phyloP scores from a whole-genome alignment of 345 rosid genomes.

The Microthlaspi erraticum region DNA sequence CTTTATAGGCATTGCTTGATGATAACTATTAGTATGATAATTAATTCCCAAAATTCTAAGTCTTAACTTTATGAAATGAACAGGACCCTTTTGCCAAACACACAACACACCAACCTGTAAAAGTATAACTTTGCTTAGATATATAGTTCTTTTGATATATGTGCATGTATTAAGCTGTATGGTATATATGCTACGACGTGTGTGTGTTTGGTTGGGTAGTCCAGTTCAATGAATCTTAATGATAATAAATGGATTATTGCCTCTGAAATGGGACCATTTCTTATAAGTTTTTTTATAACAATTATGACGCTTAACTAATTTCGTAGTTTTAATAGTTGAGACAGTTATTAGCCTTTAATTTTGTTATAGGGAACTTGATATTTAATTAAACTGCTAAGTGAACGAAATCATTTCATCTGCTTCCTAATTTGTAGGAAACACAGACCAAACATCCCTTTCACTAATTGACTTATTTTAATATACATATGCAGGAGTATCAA shows the following conservation, averaged over 20 bases:
- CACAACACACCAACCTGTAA: conserved; percentile 45
- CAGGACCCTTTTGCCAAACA: conserved; percentile 35
- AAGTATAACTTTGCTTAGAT: conserved; percentile 39
- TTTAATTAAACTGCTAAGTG: conserved; percentile 23
- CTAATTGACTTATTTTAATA: neutral
- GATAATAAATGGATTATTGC: conserved; percentile 28
- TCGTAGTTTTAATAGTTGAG: conserved; percentile 26
- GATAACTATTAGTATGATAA: neutral
- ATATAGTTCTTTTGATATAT: conserved; percentile 17
- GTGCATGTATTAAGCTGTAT: conserved; percentile 26
- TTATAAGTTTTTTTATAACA: conserved; percentile 2
- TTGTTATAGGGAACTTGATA: neutral
- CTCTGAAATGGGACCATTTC: conserved; percentile 11
- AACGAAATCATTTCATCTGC: conserved; percentile 38
- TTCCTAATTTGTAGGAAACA: conserved; percentile 39
- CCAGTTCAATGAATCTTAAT: conserved; percentile 38
- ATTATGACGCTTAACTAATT: conserved; percentile 21
- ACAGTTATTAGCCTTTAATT: conserved; percentile 34
- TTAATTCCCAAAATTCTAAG: conserved; percentile 13
- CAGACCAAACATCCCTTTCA: conserved; percentile 41
- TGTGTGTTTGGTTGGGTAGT: conserved; percentile 12
- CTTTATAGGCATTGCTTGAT: conserved; percentile 9
- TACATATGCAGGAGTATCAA: no score
- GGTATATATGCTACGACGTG: conserved; percentile 7
- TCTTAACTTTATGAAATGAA: conserved; percentile 40